These are phyloP conservation scores for Oryza meridionalis DNA, from an alignment of 176 grass and related monocot genomes.

Conservation along the genomic window DNA sequence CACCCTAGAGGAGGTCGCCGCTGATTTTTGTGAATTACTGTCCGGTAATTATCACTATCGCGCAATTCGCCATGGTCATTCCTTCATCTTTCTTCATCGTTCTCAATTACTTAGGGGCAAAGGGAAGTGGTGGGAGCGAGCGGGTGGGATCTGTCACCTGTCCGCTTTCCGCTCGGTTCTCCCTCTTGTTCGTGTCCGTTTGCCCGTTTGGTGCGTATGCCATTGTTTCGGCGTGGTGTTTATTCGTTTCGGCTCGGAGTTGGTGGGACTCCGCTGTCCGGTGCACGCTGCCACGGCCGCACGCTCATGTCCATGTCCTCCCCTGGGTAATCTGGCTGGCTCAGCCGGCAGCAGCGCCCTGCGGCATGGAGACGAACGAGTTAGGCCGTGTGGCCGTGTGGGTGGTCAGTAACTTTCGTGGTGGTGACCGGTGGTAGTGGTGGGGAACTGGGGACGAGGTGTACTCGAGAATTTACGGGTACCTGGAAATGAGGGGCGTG, in stretches of 20 bases:
- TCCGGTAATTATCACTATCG: slow-evolving; percentile 22
- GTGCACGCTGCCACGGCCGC: slow-evolving; percentile 1
- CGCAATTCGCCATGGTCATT: slow-evolving; percentile 16
- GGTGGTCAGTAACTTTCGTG: not conserved
- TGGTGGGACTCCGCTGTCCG: slow-evolving; percentile 53
- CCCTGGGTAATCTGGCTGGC: slow-evolving; percentile 2
- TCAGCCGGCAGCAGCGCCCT: slow-evolving; percentile 10
- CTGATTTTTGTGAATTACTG: slow-evolving; percentile 56
- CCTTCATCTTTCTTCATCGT: not conserved
- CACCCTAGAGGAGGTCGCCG: slow-evolving; percentile 9
- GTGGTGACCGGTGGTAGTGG: slow-evolving; percentile 4
- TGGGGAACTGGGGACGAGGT: not conserved
- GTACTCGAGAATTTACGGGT: not conserved
- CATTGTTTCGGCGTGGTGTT: slow-evolving; percentile 29
- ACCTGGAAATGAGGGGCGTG: not conserved
- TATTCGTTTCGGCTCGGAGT: slow-evolving; percentile 29
- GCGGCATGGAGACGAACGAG: not conserved
- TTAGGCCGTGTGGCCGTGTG: not conserved
- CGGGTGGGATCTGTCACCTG: slow-evolving; percentile 45
- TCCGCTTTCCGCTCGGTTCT: slow-evolving; percentile 35
- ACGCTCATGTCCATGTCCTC: not conserved
- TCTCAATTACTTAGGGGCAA: slow-evolving; percentile 50
- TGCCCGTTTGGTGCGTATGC: not conserved
- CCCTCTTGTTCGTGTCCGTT: not conserved
- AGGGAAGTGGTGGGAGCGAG: slow-evolving; percentile 34